These are phyloP conservation scores for Sisymbrium altissimum DNA, from an alignment of 345 rosid genomes.

Conservation along the genomic window DNA sequence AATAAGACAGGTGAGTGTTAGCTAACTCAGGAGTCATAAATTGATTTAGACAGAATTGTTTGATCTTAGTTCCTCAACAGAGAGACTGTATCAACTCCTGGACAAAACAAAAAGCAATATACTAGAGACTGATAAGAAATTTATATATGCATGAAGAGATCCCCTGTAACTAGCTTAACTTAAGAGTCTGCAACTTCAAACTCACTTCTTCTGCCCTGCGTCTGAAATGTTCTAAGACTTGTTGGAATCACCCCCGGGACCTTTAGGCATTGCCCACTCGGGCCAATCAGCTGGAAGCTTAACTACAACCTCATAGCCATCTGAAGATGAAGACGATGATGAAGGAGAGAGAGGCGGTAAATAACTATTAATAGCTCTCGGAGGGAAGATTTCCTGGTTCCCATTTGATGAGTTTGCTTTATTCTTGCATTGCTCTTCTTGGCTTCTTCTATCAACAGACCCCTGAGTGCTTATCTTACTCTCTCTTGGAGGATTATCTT, in stretches of 20 bases:
- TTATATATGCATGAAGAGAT: not conserved
- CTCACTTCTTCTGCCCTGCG: not conserved
- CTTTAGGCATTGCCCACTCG: not conserved
- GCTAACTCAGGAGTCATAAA: not conserved
- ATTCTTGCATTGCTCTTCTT: constrained; percentile 1
- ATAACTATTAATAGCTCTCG: not conserved
- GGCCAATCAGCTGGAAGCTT: constrained; percentile 18
- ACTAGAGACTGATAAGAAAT: not conserved
- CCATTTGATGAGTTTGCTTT: not conserved
- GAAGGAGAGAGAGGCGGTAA: not conserved
- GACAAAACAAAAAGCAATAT: not conserved
- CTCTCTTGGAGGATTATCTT: not conserved
- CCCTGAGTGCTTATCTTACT: not conserved
- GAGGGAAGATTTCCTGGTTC: not conserved
- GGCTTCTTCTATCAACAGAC: not conserved
- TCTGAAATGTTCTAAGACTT: constrained; percentile 7
- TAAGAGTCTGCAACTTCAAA: not conserved
- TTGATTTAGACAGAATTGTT: not conserved
- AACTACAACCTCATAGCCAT: not conserved
- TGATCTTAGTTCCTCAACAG: not conserved
- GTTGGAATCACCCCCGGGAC: not conserved
- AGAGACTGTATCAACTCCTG: not conserved
- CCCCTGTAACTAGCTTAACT: not conserved
- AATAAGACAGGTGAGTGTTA: not conserved
- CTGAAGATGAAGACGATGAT: constrained; percentile 19